Base-by-base conservation (phyloP, 805 yeast genomes). In the Schizosaccharomyces lindneri region DNA sequence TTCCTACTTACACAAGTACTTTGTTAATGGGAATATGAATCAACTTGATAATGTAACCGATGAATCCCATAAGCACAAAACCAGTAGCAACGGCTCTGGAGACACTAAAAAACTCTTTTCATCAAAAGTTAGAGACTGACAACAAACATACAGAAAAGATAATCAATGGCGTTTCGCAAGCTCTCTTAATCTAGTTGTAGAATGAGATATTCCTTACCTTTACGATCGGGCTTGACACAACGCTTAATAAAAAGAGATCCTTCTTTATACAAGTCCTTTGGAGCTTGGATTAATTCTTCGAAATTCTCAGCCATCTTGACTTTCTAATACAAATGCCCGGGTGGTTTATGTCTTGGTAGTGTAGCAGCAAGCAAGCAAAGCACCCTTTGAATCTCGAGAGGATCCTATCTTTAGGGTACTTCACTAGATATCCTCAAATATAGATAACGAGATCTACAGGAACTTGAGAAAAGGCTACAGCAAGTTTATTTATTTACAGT, bases 11-110 rank as follows among this genome's bases (percentile, higher is more conserved):
- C 60, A 57, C 60, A 19, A 59, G 43, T 4, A 59, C 55, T 17
- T 59, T 59, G 61, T 59, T 59, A 24, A 59, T 59, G 15, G 61
- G 61, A 46, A 59, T 59, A 32, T 59, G 61, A 65, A 72, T 76
- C 69, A 89, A 81, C 76, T 89, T 89, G 75, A 90, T 90, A 69
- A 83, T 86, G 75, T 87, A 89, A 63, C 97, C 97, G 69, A 90
- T 93, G 69, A 86, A 84, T 71, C 97, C 97, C 88, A 89, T 90
- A 81, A 89, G 89, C 68, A 90, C 77, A 74, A 89, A 89, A 67
- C 97, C 97, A 65, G 87, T 78, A 68, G 97, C 97, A 61, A 89
- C 97, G 62, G 97, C 96, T 74, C 89, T 84, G 66, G 89, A 79
- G 70, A 89, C 84, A 73, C 84, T 83, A 64, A 82, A 69, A 78